Evolutionary conservation across 176 grass and related monocot genomes (phyloP), one percentile per base, ranked within the genome.

Genomic region (Oryza officinalis): DNA sequence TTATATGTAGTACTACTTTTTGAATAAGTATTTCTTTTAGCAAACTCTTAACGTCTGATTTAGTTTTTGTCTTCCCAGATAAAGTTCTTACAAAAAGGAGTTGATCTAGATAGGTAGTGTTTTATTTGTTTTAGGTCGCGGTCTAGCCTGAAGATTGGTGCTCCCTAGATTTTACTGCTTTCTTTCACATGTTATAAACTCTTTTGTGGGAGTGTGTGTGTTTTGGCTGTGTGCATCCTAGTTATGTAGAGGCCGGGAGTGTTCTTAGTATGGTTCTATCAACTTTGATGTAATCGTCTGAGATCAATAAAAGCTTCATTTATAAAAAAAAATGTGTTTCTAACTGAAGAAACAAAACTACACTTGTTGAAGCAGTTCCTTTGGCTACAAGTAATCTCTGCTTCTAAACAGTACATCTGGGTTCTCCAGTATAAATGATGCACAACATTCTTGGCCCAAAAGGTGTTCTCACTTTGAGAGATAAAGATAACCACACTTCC

Each of bases 401-500:
- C 60, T 66, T 78, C 67, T 10, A 57, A 77, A 22, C 45, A 71
- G 65, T 13, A 30, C 43, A 66, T 72, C 54, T 81, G 18, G 22
- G 14, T 60, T 65, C 45, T 32, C 17, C 30, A n/a, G 8, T 52
- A 61, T 25, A 61, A 61, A 25, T 17, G 57, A 61, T 2, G 6
- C n/a, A 61, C n/a, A 25, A 1, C 0, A 4, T 61, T 23, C 23
- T 80, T 71, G 20, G 47, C 20, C 22, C 14, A 72, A 11, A 72
- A 35, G 44, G 76, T 79, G 43, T 77, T 38, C 31, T 68, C 50
- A 76, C 30, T 37, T 49, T 83, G 23, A 7, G 25, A 83, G 2
- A 33, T 9, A 84, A 74, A 61, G 5, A 17, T 60, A 72, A 38
- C 67, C 60, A 37, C 17, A 72, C 20, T 70, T 94, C n/a, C 78